Conservation (phyloP, 495 filamentous ascomycete species). For the Immersiella caudata region DNA sequence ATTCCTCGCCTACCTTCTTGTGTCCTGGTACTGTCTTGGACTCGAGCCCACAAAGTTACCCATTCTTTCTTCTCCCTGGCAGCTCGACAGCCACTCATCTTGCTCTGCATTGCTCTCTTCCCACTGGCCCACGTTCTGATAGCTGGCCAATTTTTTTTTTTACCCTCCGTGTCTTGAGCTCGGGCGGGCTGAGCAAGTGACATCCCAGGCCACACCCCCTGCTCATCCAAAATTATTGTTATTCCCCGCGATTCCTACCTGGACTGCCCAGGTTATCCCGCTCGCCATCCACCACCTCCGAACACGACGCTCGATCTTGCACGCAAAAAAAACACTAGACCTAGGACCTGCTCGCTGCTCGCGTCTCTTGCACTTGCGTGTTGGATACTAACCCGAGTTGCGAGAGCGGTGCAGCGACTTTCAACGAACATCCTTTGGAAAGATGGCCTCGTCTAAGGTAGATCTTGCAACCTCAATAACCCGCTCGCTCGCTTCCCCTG, state of each 20-base stretch:
- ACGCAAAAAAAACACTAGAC: constrained; percentile 1
- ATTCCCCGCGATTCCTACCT: constrained; percentile 37
- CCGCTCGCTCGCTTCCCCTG: constrained; percentile 32
- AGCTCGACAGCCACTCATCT: constrained; percentile 20
- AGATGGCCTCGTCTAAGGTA: constrained; percentile 59
- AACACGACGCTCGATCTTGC: constrained; percentile 15
- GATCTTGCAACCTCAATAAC: constrained; percentile 34
- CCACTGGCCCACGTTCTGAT: constrained; percentile 23
- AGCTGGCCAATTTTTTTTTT: constrained; percentile 29
- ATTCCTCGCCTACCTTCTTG: constrained; percentile 1
- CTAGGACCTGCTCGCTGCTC: not conserved
- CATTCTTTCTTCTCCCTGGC: constrained; percentile 10
- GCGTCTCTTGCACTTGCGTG: constrained; percentile 20
- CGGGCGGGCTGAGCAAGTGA: constrained; percentile 30
- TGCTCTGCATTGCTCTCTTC: constrained; percentile 21
- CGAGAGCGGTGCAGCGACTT: constrained; percentile 27
- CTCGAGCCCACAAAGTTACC: constrained; percentile 16
- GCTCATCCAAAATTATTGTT: constrained; percentile 43
- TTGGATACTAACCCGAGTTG: constrained; percentile 27
- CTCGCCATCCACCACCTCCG: constrained; percentile 22
- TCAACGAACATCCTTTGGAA: constrained; percentile 36
- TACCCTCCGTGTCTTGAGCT: constrained; percentile 19
- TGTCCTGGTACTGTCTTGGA: not conserved
- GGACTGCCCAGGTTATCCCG: constrained; percentile 20
- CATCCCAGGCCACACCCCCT: constrained; percentile 31